Conservation (phyloP, 139 green algal genomes). For the Chlamydomonas sphaeroides region DNA sequence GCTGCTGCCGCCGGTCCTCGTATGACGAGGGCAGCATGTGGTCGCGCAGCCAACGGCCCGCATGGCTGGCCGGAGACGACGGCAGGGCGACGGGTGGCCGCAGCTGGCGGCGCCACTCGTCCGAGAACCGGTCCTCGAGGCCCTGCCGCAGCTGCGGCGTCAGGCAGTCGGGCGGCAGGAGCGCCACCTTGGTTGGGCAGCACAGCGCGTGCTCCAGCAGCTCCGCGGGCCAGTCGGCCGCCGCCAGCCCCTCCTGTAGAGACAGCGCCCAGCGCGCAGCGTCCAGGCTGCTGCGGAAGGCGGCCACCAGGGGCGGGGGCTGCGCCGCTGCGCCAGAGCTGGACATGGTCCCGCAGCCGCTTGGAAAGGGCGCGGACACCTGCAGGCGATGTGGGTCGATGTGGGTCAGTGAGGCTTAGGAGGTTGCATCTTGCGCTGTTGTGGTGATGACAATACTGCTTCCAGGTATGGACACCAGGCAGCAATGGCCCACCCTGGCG, state of each 20-base stretch:
- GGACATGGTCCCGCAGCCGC: not conserved
- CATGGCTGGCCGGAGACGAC: not conserved
- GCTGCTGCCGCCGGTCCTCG: no score
- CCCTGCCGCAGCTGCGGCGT: no score
- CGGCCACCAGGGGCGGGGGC: not conserved
- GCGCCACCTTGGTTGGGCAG: not conserved
- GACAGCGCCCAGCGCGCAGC: slow-evolving; percentile 6
- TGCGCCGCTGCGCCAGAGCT: no score
- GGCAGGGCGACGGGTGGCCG: not conserved
- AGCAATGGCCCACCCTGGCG: no score
- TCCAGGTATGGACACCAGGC: no score
- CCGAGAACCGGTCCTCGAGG: no score
- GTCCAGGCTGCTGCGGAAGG: not conserved
- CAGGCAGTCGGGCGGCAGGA: not conserved
- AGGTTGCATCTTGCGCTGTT: no score
- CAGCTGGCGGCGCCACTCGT: no score
- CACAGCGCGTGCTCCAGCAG: slow-evolving; percentile 1
- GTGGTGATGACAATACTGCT: no score
- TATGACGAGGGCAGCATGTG: no score
- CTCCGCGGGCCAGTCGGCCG: not conserved
- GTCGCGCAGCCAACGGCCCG: no score
- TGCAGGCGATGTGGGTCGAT: not conserved
- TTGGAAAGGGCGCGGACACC: not conserved
- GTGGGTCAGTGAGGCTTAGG: not conserved
- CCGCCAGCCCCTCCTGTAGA: not conserved